Conservation (phyloP, 2,329 filamentous ascomycete genomes). For the Paraphoma chrysanthemicola region DNA sequence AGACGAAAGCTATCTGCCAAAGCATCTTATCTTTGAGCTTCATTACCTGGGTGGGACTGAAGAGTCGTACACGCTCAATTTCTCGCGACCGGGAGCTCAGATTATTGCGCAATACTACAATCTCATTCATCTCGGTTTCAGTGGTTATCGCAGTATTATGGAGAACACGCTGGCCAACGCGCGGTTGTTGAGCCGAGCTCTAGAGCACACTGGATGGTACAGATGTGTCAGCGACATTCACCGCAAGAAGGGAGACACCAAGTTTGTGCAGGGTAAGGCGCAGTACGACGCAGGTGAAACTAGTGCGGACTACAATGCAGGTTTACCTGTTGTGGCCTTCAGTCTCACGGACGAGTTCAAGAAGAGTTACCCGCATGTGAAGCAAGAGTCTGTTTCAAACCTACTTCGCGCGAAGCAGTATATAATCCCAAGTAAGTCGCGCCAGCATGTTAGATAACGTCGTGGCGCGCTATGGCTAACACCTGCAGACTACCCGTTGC, state of each 20-base stretch:
- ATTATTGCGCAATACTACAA: slow-evolving; percentile 78
- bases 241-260: slow-evolving; percentile 58
- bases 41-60: slow-evolving; percentile 76
- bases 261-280: slow-evolving; percentile 51
- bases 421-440: slow-evolving; percentile 67
- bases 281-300: slow-evolving; percentile 58
- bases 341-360: slow-evolving; percentile 65
- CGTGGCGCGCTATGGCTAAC: slow-evolving; percentile 15
- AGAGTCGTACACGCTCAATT: slow-evolving; percentile 74
- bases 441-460: neutral
- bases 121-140: slow-evolving; percentile 72
- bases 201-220: slow-evolving; percentile 73
- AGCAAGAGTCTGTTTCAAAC: slow-evolving; percentile 69
- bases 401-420: slow-evolving; percentile 71
- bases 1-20: slow-evolving; percentile 69
- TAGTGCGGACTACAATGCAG: slow-evolving; percentile 66
- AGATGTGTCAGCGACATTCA: slow-evolving; percentile 67
- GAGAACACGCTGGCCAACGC: slow-evolving; percentile 72
- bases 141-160: slow-evolving; percentile 67
- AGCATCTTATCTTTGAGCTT: slow-evolving; percentile 73
- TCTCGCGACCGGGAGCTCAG: slow-evolving; percentile 73
- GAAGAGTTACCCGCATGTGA: slow-evolving; percentile 66
- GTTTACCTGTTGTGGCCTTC: slow-evolving; percentile 74
- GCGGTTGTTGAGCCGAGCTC: slow-evolving; percentile 66
- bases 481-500: slow-evolving; percentile 66